Evolutionary conservation across 805 yeast genomes (phyloP).

Genomic region (Candida insectalens): DNA sequence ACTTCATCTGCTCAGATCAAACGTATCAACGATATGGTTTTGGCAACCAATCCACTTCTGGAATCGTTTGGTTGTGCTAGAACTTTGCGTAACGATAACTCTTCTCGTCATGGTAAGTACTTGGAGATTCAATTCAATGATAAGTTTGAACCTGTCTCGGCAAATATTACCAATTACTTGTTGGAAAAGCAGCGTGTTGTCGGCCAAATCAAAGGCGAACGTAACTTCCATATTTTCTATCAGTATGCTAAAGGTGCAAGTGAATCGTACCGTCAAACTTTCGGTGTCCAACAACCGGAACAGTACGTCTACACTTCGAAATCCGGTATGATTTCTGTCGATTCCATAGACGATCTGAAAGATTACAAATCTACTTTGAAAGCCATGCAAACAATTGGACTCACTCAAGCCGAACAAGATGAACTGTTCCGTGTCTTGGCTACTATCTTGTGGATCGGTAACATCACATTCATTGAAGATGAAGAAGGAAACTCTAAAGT

Average conservation of each 20-base stretch:
- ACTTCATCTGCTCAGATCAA: constrained; percentile 61
- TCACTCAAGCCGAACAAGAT: constrained; percentile 77
- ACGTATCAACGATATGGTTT: constrained; percentile 90
- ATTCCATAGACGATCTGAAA: constrained; percentile 71
- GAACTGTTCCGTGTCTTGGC: constrained; percentile 79
- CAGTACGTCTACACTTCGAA: constrained; percentile 82
- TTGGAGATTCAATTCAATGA: constrained; percentile 81
- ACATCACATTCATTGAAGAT: constrained; percentile 75
- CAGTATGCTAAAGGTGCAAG: constrained; percentile 91
- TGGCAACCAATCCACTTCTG: constrained; percentile 89
- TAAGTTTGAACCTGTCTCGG: constrained; percentile 83
- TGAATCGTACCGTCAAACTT: constrained; percentile 69
- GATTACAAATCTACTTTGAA: constrained; percentile 74
- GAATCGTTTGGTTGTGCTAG: constrained; percentile 94
- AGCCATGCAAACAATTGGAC: constrained; percentile 86
- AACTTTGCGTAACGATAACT: constrained; percentile 79
- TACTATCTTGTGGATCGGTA: constrained; percentile 90
- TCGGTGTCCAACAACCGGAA: constrained; percentile 92
- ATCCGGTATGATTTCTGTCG: constrained; percentile 78
- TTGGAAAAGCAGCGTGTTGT: constrained; percentile 95
- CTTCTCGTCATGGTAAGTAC: constrained; percentile 90
- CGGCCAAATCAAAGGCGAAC: constrained; percentile 83
- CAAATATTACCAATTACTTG: constrained; percentile 89
- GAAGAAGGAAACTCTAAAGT: constrained; percentile 79
- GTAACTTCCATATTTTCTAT: constrained; percentile 95